Conservation (phyloP, 306 rosid genomes). For the Corylus heterophylla region DNA sequence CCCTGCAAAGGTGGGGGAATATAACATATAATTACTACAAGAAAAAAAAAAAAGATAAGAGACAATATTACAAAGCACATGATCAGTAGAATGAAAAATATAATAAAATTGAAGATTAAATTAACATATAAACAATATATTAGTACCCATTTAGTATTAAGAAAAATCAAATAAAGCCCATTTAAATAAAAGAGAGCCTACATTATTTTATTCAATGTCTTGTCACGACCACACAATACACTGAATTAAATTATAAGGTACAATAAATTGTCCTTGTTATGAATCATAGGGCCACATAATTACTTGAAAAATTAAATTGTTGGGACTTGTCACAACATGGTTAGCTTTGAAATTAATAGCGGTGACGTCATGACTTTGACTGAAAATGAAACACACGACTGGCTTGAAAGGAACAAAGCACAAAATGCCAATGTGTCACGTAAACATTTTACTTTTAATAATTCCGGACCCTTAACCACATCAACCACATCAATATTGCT, state of each 20-base stretch:
- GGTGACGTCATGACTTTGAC: neutral
- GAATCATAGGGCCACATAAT: neutral
- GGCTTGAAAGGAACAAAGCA: too few relatives aligned
- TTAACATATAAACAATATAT: too few relatives aligned
- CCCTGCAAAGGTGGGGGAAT: constrained; percentile 53
- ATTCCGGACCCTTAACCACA: too few relatives aligned
- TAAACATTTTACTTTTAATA: too few relatives aligned
- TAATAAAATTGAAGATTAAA: too few relatives aligned
- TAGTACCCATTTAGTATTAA: too few relatives aligned
- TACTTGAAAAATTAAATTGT: neutral
- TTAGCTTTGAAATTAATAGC: neutral
- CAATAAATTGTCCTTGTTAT: neutral
- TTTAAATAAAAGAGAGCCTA: neutral
- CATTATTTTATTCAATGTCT: neutral
- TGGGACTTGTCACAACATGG: neutral
- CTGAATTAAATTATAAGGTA: neutral
- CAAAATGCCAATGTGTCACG: too few relatives aligned
- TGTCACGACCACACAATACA: neutral
- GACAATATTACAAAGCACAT: neutral
- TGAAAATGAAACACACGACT: neutral
- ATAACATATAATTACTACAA: neutral
- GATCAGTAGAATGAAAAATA: neutral
- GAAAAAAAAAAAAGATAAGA: neutral
- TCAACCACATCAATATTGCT: too few relatives aligned
- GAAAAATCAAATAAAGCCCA: too few relatives aligned